Conservation (phyloP, 202 grass and related monocot genomes). For the Digitaria exilis region DNA sequence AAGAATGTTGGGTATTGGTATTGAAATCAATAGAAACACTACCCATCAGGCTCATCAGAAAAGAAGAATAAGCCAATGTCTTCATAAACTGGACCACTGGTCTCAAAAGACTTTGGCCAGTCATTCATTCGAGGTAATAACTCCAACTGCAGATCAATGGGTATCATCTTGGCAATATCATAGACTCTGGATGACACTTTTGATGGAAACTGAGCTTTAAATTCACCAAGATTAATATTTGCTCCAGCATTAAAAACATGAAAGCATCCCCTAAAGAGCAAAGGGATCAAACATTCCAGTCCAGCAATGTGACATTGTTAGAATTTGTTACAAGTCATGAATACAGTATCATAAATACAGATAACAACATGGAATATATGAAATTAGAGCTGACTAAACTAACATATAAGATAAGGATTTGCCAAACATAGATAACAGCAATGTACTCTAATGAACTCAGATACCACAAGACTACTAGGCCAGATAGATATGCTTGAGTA, state of each 20-base stretch:
- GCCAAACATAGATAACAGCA: neutral
- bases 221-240: slow-evolving; percentile 35
- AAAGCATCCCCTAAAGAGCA: slow-evolving; percentile 54
- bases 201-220: slow-evolving; percentile 55
- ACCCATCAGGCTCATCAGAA: slow-evolving; percentile 35
- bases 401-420: neutral
- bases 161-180: slow-evolving; percentile 31
- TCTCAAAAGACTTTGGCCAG: slow-evolving; percentile 55
- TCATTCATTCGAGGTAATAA: slow-evolving; percentile 46
- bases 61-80: slow-evolving; percentile 64
- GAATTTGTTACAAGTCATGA: no score
- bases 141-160: slow-evolving; percentile 41
- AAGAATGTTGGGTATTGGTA: slow-evolving; percentile 5
- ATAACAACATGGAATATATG: slow-evolving; percentile 4
- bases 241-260: slow-evolving; percentile 20
- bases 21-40: neutral
- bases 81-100: slow-evolving; percentile 24
- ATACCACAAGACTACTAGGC: neutral
- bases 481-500: neutral
- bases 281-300: neutral
- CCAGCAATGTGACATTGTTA: no score
- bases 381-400: neutral
- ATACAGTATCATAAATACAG: neutral
- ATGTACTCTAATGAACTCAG: slow-evolving; percentile 3
- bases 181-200: slow-evolving; percentile 44